Percentiles rank a stretch among this genome's conserved stretches.
Conservation (phyloP, 306 rosid species). For the Prunus salicina region DNA sequence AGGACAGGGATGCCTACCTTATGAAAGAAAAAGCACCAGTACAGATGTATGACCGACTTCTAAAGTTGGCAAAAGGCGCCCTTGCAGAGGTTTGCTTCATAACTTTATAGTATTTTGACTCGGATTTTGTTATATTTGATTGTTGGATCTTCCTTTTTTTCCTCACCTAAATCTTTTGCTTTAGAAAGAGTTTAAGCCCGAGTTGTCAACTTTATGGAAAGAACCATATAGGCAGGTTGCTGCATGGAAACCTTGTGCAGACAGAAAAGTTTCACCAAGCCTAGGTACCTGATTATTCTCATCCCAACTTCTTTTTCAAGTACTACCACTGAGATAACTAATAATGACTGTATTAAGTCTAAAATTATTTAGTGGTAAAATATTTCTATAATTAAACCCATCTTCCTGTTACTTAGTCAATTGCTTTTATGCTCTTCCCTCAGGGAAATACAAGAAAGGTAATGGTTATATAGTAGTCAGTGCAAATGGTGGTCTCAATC, state of each 20-base stretch:
- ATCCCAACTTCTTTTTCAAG: background rate
- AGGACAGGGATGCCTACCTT: slow-evolving; percentile 34
- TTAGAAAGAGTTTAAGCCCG: slow-evolving; percentile 68
- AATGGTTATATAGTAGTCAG: slow-evolving; percentile 88
- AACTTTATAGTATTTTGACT: slow-evolving; percentile 13
- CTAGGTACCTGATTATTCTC: slow-evolving; percentile 35
- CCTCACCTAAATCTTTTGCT: slow-evolving; percentile 8
- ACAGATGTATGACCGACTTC: slow-evolving; percentile 73
- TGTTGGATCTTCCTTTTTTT: background rate
- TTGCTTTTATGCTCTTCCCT: slow-evolving; percentile 26
- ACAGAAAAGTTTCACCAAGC: slow-evolving; percentile 38
- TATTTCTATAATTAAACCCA: background rate
- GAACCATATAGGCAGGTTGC: slow-evolving; percentile 58
- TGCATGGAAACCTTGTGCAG: slow-evolving; percentile 83
- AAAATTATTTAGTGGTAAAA: too few relatives aligned
- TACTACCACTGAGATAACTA: background rate
- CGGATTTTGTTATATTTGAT: slow-evolving; percentile 10
- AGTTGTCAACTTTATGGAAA: slow-evolving; percentile 61
- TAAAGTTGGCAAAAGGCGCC: slow-evolving; percentile 1
- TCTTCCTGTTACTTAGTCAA: background rate
- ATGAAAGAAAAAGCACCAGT: slow-evolving; percentile 40
- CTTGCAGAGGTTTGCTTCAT: slow-evolving; percentile 36
- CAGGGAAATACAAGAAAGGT: slow-evolving; percentile 48
- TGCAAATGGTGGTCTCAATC: slow-evolving; percentile 98
- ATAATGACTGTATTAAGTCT: background rate